phyloP scores from a whole-genome alignment of 2,329 filamentous ascomycete genomes.

The Lecanicillium sp. region DNA sequence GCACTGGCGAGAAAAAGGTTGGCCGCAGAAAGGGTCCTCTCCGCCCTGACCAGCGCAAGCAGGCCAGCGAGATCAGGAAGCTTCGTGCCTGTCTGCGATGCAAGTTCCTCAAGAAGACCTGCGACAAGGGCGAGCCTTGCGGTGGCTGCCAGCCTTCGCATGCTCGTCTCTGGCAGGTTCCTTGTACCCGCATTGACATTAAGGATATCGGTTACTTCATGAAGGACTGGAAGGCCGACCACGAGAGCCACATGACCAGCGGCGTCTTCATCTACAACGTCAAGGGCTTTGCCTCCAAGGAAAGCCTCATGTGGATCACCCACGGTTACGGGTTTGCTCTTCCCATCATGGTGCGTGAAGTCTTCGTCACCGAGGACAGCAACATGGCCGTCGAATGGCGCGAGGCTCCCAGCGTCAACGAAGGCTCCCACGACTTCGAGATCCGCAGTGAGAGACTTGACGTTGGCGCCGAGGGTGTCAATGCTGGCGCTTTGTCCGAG shows the following conservation, averaged over 20 bases:
- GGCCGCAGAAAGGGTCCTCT: conserved; percentile 85
- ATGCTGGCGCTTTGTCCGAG: conserved; percentile 71
- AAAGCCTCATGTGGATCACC: conserved; percentile 79
- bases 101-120: conserved; percentile 99
- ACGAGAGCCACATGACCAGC: conserved; percentile 80
- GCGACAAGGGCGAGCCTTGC: conserved; percentile 95
- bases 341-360: conserved; percentile 88
- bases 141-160: conserved; percentile 93
- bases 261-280: conserved; percentile 92
- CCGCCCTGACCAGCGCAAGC: conserved; percentile 87
- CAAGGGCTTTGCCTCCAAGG: conserved; percentile 69
- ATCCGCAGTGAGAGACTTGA: conserved; percentile 83
- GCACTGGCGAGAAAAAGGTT: conserved; percentile 79
- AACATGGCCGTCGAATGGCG: conserved; percentile 94
- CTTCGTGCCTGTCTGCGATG: conserved; percentile 87
- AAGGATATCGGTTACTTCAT: conserved; percentile 98
- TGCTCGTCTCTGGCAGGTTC: conserved; percentile 92
- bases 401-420: conserved; percentile 63
- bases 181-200: conserved; percentile 96
- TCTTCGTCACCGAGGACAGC: conserved; percentile 85
- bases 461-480: conserved; percentile 83
- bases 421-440: conserved; percentile 74
- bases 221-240: conserved; percentile 98
- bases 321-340: conserved; percentile 93
- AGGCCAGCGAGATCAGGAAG: conserved; percentile 95